phyloP scores from a whole-genome alignment of 2,329 filamentous ascomycete species.

The Parastagonospora nodorum region DNA sequence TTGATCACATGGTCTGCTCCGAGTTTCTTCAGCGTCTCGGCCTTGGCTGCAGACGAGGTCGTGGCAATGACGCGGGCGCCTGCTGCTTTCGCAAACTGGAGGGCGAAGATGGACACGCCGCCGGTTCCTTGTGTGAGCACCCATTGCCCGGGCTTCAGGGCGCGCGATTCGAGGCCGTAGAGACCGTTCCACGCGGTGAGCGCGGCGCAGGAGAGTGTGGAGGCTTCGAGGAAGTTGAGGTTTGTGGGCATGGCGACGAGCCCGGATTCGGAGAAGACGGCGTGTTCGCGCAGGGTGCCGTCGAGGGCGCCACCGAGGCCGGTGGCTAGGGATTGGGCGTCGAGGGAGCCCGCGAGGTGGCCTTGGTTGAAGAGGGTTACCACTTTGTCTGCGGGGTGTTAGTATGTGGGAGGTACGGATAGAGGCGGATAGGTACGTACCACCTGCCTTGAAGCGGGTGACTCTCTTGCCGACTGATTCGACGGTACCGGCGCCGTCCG shows the following conservation, averaged over 20 bases:
- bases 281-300: constrained; percentile 71
- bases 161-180: constrained; percentile 53
- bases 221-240: constrained; percentile 53
- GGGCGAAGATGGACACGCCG: constrained; percentile 68
- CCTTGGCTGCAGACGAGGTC: constrained; percentile 58
- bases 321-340: constrained; percentile 48
- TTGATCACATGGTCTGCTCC: constrained; percentile 64
- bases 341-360: constrained; percentile 58
- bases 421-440: constrained; percentile 5
- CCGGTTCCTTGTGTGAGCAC: constrained; percentile 75
- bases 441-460: constrained; percentile 59
- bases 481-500: constrained; percentile 60
- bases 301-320: constrained; percentile 72
- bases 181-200: constrained; percentile 59
- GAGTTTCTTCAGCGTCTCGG: constrained; percentile 54
- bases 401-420: background rate
- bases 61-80: constrained; percentile 64
- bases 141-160: constrained; percentile 45
- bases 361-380: constrained; percentile 67
- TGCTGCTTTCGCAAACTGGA: constrained; percentile 61
- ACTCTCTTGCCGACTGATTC: constrained; percentile 61
- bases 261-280: constrained; percentile 68
- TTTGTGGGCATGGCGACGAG: constrained; percentile 67
- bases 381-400: constrained; percentile 55
- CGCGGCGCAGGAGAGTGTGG: constrained; percentile 53